Conservation (phyloP, 768 basidiomycete species). For the Xerocomellus chrysenteron region DNA sequence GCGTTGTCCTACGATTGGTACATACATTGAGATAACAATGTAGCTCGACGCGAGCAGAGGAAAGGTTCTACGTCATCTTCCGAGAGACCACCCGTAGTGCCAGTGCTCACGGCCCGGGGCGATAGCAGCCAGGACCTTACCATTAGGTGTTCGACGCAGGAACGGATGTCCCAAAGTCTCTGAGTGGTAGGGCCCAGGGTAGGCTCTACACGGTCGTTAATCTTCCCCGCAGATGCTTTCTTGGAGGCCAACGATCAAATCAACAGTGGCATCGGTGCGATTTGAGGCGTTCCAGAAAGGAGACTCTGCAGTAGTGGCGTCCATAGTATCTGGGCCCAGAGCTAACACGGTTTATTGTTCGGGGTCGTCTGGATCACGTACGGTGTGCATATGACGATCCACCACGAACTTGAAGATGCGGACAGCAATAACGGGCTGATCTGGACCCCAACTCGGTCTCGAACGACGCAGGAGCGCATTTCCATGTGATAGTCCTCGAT, state of each 20-base stretch:
- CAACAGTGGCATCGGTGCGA: conserved; percentile 71
- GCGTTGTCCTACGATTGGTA: not conserved
- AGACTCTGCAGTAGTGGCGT: conserved; percentile 70
- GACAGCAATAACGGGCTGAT: no score
- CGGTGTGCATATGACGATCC: no score
- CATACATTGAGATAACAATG: not conserved
- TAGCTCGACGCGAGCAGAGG: not conserved
- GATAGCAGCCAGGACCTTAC: no score
- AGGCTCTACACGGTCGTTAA: not conserved
- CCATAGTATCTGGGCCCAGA: conserved; percentile 30
- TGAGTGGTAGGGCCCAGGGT: conserved; percentile 50
- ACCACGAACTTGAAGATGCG: no score
- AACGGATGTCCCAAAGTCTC: conserved; percentile 54
- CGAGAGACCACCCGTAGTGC: no score
- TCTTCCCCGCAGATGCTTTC: conserved; percentile 67
- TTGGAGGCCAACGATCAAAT: conserved; percentile 97
- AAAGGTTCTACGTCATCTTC: no score
- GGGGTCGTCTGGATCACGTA: no score
- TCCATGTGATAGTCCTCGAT: not conserved
- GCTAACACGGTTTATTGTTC: no score
- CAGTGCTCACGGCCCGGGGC: no score
- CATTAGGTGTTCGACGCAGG: no score
- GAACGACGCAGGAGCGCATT: conserved; percentile 84
- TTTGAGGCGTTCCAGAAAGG: conserved; percentile 94
- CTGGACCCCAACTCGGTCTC: conserved; percentile 87